Evolutionary conservation across 805 yeast species (phyloP).

Genomic region (Maudiozyma turicensis): DNA sequence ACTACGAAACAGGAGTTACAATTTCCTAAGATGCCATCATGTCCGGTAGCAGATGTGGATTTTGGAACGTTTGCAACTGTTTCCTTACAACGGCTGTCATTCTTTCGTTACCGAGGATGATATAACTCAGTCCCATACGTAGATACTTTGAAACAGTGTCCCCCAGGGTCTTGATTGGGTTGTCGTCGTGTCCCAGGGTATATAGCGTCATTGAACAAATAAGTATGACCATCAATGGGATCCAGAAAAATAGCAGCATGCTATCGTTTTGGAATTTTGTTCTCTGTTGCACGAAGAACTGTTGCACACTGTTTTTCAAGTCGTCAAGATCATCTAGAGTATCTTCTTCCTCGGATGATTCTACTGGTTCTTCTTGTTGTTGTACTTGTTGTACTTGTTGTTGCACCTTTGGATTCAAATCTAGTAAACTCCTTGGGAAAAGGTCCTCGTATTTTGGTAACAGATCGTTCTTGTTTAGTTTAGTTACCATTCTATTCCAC

Average conservation of each 20-base stretch:
- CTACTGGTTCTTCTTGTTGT: not conserved
- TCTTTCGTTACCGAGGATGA: slow-evolving; percentile 43
- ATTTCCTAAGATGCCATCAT: slow-evolving; percentile 4
- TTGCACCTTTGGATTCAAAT: not conserved
- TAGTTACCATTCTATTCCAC: slow-evolving; percentile 29
- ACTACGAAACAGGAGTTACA: not conserved
- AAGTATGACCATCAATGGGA: slow-evolving; percentile 58
- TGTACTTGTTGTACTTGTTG: too few relatives aligned
- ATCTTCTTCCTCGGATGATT: slow-evolving; percentile 4
- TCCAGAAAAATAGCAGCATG: slow-evolving; percentile 82
- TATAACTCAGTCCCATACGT: slow-evolving; percentile 35
- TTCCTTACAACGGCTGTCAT: slow-evolving; percentile 33
- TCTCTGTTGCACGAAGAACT: slow-evolving; percentile 31
- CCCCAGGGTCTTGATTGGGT: slow-evolving; percentile 13
- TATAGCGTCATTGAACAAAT: slow-evolving; percentile 36
- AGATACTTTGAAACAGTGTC: slow-evolving; percentile 30
- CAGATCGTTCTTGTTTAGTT: slow-evolving; percentile 27
- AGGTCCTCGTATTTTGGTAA: slow-evolving; percentile 64
- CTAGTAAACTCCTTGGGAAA: slow-evolving; percentile 35
- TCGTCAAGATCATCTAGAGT: slow-evolving; percentile 22
- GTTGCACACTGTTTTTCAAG: slow-evolving; percentile 22
- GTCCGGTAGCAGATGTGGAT: not conserved
- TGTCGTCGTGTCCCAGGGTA: slow-evolving; percentile 30
- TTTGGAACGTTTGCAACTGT: slow-evolving; percentile 18
- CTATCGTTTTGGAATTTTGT: slow-evolving; percentile 54